Evolutionary conservation across 495 filamentous ascomycete species (phyloP).

Genomic region (Podospora appendiculata): DNA sequence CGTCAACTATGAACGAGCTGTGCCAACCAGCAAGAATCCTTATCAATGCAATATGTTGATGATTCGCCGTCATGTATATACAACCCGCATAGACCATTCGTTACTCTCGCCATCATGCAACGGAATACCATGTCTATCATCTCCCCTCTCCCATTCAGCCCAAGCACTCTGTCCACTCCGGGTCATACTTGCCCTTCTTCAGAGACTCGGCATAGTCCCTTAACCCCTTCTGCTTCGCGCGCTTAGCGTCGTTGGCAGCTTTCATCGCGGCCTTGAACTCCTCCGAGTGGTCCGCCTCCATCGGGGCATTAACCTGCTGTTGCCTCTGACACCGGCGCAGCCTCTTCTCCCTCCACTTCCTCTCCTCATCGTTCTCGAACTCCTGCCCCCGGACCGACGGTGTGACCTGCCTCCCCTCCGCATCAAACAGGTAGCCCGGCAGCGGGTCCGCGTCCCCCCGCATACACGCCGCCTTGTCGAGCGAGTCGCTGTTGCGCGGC

Average conservation of each 20-base stretch:
- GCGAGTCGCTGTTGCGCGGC: constrained; percentile 23
- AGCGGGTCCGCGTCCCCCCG: constrained; percentile 14
- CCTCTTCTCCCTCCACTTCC: constrained; percentile 21
- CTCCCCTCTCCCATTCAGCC: no score
- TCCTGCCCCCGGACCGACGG: constrained; percentile 29
- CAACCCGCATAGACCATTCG: no score
- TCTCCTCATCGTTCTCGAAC: constrained; percentile 30
- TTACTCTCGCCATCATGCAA: no score
- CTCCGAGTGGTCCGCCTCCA: constrained; percentile 31
- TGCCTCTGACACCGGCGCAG: constrained; percentile 19
- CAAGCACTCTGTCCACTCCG: no score
- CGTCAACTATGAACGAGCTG: no score
- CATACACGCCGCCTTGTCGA: background rate
- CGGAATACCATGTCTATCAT: no score
- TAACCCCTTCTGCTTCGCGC: constrained; percentile 11
- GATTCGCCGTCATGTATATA: no score
- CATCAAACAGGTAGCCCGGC: constrained; percentile 34
- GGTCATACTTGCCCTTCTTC: no score
- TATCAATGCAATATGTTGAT: no score
- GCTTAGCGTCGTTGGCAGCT: constrained; percentile 1
- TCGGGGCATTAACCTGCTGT: constrained; percentile 29
- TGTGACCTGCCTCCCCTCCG: constrained; percentile 34
- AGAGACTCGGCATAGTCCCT: constrained; percentile 12
- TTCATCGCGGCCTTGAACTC: constrained; percentile 8
- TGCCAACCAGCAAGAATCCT: no score